A percentile compares a stretch with the other conserved stretches of the same genome.
Conservation (phyloP, 257 asterid species). For the Solanum microdontum region DNA sequence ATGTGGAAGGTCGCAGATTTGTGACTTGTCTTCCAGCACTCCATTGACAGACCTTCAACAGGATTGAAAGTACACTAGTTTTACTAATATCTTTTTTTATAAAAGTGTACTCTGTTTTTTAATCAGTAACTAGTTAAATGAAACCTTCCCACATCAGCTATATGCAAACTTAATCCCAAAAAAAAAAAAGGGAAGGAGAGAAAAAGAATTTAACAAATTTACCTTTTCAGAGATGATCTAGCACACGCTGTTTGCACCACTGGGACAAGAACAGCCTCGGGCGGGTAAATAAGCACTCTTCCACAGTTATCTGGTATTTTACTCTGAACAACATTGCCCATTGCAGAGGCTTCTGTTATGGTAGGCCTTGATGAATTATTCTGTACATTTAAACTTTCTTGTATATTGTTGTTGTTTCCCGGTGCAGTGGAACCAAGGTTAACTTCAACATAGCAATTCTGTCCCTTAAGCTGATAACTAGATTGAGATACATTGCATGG, state of each 20-base stretch:
- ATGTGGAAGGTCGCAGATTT: not conserved
- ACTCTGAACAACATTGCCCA: constrained; percentile 37
- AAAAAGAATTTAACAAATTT: not conserved
- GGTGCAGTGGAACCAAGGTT: constrained; percentile 50
- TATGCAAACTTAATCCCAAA: not conserved
- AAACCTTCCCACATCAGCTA: not conserved
- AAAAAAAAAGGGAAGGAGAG: not conserved
- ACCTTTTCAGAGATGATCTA: constrained; percentile 88
- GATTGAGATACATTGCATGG: constrained; percentile 57
- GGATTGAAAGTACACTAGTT: not conserved
- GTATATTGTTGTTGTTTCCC: constrained; percentile 34
- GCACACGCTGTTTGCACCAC: constrained; percentile 84
- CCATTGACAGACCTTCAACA: not conserved
- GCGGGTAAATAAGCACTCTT: constrained; percentile 65
- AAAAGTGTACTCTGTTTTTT: not conserved
- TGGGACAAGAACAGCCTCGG: constrained; percentile 92
- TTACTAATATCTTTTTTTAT: not conserved
- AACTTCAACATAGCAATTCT: constrained; percentile 79
- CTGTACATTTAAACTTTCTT: constrained; percentile 23
- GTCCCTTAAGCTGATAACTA: constrained; percentile 69
- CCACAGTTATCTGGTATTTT: constrained; percentile 38
- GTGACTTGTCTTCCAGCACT: not conserved
- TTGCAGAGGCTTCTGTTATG: constrained; percentile 35
- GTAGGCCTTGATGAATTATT: constrained; percentile 34
- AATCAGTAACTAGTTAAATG: not conserved